Evolutionary conservation across 108 stramenopile species (phyloP).

Genomic region (Cyclotella choctawhatcheeana): DNA sequence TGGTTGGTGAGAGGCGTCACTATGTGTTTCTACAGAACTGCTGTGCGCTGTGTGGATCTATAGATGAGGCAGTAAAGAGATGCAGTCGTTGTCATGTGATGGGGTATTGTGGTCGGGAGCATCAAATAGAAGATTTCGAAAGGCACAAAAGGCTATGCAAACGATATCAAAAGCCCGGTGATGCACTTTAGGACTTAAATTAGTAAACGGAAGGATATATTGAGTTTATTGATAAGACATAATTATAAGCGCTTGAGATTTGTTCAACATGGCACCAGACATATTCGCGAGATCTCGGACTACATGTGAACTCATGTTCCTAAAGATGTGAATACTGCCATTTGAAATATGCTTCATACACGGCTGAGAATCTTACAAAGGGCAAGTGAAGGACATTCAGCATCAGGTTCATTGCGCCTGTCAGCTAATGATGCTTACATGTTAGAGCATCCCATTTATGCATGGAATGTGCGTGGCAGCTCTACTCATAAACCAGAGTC

Average conservation of each 20-base stretch:
- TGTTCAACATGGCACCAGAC: too few species aligned
- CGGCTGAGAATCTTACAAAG: too few species aligned
- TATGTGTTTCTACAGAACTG: constrained; percentile 1
- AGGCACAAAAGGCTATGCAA: neutral
- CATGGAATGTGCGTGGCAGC: neutral
- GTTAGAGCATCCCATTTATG: neutral
- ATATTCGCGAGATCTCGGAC: too few species aligned
- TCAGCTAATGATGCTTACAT: neutral
- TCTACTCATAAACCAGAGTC: constrained; percentile 6
- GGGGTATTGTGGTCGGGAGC: neutral
- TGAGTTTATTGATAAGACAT: too few species aligned
- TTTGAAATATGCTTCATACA: too few species aligned
- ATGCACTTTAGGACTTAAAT: neutral
- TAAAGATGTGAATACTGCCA: too few species aligned
- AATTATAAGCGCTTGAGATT: too few species aligned
- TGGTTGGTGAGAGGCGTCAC: neutral
- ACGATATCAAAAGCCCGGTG: neutral
- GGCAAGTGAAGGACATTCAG: neutral
- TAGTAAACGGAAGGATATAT: neutral
- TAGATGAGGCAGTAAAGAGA: neutral
- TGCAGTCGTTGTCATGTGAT: constrained; percentile 1
- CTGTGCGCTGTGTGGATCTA: constrained; percentile 1
- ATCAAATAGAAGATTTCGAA: constrained; percentile 8
- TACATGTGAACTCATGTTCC: too few species aligned
- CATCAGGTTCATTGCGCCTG: neutral